Evolutionary conservation across 805 yeast genomes (phyloP), one percentile per base, ranked within the genome.

Genomic region (Candida schatavii): DNA sequence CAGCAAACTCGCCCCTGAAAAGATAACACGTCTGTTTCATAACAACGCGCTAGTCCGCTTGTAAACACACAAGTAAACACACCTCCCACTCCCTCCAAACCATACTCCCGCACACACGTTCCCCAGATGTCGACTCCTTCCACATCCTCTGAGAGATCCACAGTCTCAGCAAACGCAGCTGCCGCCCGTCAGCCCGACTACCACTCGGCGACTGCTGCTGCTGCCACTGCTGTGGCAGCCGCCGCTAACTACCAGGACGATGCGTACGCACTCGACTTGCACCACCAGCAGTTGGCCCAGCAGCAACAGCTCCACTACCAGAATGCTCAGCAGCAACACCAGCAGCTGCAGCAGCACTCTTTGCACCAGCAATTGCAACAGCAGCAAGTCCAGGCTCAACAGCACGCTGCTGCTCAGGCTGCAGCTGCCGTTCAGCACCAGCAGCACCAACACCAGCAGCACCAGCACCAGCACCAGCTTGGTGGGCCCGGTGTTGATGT

Each of bases 91-190:
- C n/a, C n/a, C n/a, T n/a, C n/a, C n/a, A n/a, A n/a, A n/a, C n/a
- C n/a, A n/a, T n/a, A n/a, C n/a, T n/a, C n/a, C n/a, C n/a, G n/a
- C n/a, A n/a, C n/a, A n/a, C n/a, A n/a, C n/a, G n/a, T n/a, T n/a
- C n/a, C n/a, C n/a, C n/a, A n/a, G n/a, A 56, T 55, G 61, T 59
- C 56, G 59, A 58, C 57, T 19, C 62, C 63, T 26, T 59, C 66
- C 13, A 59, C 64, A 20, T 57, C 61, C 21, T 59, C 55, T 44
- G 66, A 61, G 44, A 48, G 66, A 43, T 55, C 56, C 15, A 52
- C 59, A 21, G 51, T 47, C 10, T 41, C 37, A 14, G 30, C 45
- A 5, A 41, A 41, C 14, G 34, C 30, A 10, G 45, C 45, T 15
- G 35, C 40, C 19, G 45, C 42, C 18, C 40, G 45, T 26, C 45